These are phyloP conservation scores for Madurella mycetomatis DNA, from an alignment of 2,329 filamentous ascomycete species.

Conservation along the genomic window DNA sequence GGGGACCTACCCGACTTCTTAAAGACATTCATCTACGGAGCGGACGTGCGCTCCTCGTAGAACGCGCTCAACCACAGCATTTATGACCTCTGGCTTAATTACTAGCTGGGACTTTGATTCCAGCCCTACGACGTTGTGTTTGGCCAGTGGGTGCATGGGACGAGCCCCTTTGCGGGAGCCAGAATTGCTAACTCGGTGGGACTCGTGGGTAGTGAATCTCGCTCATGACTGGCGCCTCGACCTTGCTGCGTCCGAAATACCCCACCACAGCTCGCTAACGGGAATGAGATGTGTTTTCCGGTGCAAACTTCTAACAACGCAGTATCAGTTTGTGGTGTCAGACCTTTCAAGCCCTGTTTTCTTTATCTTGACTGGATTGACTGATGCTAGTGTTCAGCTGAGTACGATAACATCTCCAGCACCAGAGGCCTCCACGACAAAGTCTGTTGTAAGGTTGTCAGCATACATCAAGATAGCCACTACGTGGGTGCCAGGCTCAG, in stretches of 20 bases:
- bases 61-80: slow-evolving; percentile 22
- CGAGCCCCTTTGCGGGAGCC: not conserved
- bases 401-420: not conserved
- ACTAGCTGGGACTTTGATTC: slow-evolving; percentile 15
- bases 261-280: slow-evolving; percentile 5
- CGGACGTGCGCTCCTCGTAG: slow-evolving; percentile 18
- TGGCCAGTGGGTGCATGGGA: slow-evolving; percentile 14
- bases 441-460: not conserved
- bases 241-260: slow-evolving; percentile 12
- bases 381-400: not conserved
- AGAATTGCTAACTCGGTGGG: not conserved
- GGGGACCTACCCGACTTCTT: slow-evolving; percentile 16
- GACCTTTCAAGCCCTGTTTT: slow-evolving; percentile 17
- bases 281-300: slow-evolving; percentile 14
- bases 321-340: slow-evolving; percentile 7
- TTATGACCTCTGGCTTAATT: slow-evolving; percentile 20
- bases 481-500: not conserved
- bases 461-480: not conserved
- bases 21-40: slow-evolving; percentile 13
- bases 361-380: slow-evolving; percentile 1
- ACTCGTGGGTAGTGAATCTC: slow-evolving; percentile 16
- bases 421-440: not conserved
- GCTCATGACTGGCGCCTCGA: slow-evolving; percentile 17
- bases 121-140: slow-evolving; percentile 10
- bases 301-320: slow-evolving; percentile 17